Base-by-base conservation (phyloP, 768 basidiomycete genomes). In the Boletus fagicola region DNA sequence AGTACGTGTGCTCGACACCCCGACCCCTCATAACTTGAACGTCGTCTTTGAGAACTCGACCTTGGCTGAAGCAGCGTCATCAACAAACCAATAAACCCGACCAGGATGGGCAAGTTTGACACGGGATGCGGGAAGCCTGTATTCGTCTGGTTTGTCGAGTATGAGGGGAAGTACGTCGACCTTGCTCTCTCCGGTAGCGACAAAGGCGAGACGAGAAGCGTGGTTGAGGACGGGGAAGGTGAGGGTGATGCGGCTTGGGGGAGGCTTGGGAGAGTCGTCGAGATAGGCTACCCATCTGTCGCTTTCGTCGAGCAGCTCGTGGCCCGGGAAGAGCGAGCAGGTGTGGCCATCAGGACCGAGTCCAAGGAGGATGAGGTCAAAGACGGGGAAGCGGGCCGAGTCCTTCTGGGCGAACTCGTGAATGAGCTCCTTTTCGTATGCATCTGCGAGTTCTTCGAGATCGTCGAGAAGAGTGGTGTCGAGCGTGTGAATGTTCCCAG, bases 301-400 rank as follows among this genome's bases (percentile, higher is more conserved):
- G 49, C 80, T 83, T 75, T 97, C 96, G n/a, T 75, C 59, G 49
- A 99, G 82, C 39, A 98, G 81, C 38, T 73, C 75, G 69, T 98
- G 96, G n/a, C 82, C 90, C 10, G 97, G 97, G 84, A 99, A 99
- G 63, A 99, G 86, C 8, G 92, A 94, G 59, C 90, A 94, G 42
- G 96, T 98, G 78, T 99, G 97, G n/a, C 96, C 96, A 71, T 98
- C 97, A 6, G 91, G 92, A 31, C 97, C 97, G 83, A 95, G 87
- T 49, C 97, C 97, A 51, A 99, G 87, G 44, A 99, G 84, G 76
- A 98, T 90, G 70, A 99, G 85, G 71, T 99, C 97, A 73, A 99
- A 98, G 51, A 97, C 80, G 60, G 97, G 97, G 82, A 98, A 98
- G 58, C 95, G 87, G 18, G 96, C 96, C 5, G 94, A 80, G 71